Conservation (phyloP, 306 rosid species). For the Dalbergia cochinchinensis region DNA sequence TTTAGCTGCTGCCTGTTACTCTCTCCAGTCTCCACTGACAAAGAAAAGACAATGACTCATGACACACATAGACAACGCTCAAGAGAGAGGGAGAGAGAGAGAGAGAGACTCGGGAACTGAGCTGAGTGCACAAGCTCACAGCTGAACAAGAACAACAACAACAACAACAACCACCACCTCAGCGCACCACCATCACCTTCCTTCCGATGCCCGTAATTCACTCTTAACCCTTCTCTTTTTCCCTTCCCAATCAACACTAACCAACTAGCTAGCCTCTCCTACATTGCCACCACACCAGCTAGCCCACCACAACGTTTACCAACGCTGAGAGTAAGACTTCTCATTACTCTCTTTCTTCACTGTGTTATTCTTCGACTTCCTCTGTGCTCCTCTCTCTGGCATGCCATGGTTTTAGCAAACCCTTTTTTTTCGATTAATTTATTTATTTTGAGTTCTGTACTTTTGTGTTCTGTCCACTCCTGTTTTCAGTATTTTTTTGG, state of each 20-base stretch:
- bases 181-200: background rate
- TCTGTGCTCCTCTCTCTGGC: background rate
- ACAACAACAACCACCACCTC: background rate
- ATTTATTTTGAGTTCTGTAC: background rate
- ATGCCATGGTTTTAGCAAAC: too few relatives aligned
- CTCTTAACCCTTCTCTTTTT: background rate
- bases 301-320: background rate
- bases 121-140: background rate
- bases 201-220: conserved; percentile 16
- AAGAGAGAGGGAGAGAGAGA: background rate
- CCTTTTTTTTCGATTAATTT: too few relatives aligned
- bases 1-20: conserved; percentile 27
- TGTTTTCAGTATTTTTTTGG: background rate
- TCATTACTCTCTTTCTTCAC: too few relatives aligned
- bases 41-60: conserved; percentile 23
- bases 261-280: conserved; percentile 5
- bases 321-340: too few relatives aligned
- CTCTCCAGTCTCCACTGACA: conserved; percentile 50
- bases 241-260: background rate
- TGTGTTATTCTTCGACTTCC: background rate
- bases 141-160: too few relatives aligned
- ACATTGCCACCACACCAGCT: background rate
- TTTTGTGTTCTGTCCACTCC: background rate
- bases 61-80: too few relatives aligned
- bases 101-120: conserved; percentile 59